These are phyloP conservation scores for Anthracocystis panici-leucophaei DNA, from an alignment of 1,284 basidiomycete species.

Conservation along the genomic window DNA sequence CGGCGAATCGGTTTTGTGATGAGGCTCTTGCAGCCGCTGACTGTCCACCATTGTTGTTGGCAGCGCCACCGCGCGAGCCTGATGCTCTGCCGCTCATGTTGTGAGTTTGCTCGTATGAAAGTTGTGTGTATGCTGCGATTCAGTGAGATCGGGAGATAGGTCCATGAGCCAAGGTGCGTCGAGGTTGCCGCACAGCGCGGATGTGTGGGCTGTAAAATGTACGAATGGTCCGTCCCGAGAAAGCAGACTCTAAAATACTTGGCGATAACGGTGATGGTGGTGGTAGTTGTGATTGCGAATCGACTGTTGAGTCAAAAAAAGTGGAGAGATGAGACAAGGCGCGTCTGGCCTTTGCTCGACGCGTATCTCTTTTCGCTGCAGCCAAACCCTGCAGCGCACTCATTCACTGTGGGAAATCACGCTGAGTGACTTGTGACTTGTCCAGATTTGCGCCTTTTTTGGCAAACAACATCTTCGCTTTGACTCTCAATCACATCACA, in stretches of 20 bases:
- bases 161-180: too few species aligned
- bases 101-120: background rate
- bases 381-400: background rate
- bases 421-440: background rate
- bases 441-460: background rate
- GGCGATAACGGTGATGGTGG: background rate
- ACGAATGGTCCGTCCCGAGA: background rate
- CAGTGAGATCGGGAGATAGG: background rate
- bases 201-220: background rate
- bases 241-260: too few species aligned
- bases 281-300: background rate
- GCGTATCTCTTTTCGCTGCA: background rate
- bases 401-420: background rate
- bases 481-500: background rate
- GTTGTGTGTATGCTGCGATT: background rate
- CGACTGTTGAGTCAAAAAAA: slow-evolving; percentile 1
- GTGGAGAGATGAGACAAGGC: slow-evolving; percentile 2
- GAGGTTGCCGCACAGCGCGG: too few species aligned
- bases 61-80: slow-evolving; percentile 18
- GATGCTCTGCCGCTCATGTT: slow-evolving; percentile 28
- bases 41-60: slow-evolving; percentile 18
- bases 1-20: slow-evolving; percentile 43
- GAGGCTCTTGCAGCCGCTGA: slow-evolving; percentile 13
- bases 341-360: slow-evolving; percentile 4
- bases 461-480: slow-evolving; percentile 4